Base-by-base conservation (phyloP, 1,139 yeast species). In the Taiozyma onychis region DNA sequence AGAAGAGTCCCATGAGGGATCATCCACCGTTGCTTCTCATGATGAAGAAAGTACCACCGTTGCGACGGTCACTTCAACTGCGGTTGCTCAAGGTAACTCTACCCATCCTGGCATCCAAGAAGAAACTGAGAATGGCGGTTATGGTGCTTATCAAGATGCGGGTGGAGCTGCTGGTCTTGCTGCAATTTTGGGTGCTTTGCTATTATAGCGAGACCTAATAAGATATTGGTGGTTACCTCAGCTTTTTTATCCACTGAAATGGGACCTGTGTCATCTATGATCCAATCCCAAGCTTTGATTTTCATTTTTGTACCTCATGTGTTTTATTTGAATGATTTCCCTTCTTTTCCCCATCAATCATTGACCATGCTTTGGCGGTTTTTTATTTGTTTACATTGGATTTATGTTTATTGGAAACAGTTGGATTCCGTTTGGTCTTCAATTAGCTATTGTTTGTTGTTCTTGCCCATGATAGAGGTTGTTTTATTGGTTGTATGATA, bases 141-240 rank as follows among this genome's bases (percentile, higher is more conserved):
- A 44, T 28, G 39, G 43, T 21, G 18, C 48, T 8, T 50, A 46
- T 27, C 32, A 22, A 10, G 37, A 43, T 30, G 44, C 39, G 13
- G 48, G 49, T 32, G 16, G 41, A 3, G 13, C 51, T 41, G 54
- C 51, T 43, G 55, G 58, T 44, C 44, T 51, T 47, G 54, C 55
- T 18, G 53, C 56, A 39, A 54, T 51, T 44, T 50, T 49, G 43
- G 60, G 60, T 51, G 58, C 57, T 43, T 41, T 55, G 28, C 50
- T 57, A 50, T 44, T 57, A 44, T 56, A 46, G 16, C 9, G 11
- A 28, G 16, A 13, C 35, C 8, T n/a, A 32, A 32, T 14, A 6
- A 32, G 35, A 6, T n/a, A 30, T 6, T 30, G 34, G n/a, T 30
- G 34, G 34, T 30, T 11, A 30, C 34, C 34, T 30, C 34, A 30